Percentiles rank a stretch among this genome's conserved stretches.
Evolutionary conservation across 106 monocot species (phyloP).

Genomic region (Iris macrosiphon): DNA sequence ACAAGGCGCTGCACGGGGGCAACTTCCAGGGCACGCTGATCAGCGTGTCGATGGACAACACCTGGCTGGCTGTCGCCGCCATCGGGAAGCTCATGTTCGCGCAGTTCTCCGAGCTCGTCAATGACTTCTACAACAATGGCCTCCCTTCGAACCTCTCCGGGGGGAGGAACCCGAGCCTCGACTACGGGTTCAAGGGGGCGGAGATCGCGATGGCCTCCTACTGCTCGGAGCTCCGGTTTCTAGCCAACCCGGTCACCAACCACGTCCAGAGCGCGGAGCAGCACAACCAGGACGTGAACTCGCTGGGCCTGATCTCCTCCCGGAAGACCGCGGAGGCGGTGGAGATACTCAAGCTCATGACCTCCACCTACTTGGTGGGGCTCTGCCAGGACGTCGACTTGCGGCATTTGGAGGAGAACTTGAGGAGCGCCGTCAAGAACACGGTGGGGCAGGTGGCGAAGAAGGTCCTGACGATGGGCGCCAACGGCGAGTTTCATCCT

Average conservation of each 20-base stretch:
- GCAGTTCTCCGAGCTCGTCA: slow-evolving; percentile 70
- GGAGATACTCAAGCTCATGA: slow-evolving; percentile 59
- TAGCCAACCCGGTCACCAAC: slow-evolving; percentile 61
- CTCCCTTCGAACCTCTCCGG: slow-evolving; percentile 37
- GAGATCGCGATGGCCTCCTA: slow-evolving; percentile 75
- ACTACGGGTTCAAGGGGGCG: slow-evolving; percentile 63
- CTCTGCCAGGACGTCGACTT: slow-evolving; percentile 39
- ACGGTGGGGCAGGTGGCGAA: slow-evolving; percentile 36
- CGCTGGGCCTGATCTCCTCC: slow-evolving; percentile 49
- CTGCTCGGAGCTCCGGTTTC: slow-evolving; percentile 62
- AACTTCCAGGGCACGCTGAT: slow-evolving; percentile 59
- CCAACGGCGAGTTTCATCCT: slow-evolving; percentile 35
- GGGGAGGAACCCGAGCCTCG: slow-evolving; percentile 35
- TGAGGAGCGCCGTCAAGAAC: slow-evolving; percentile 34
- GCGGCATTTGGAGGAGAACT: slow-evolving; percentile 43
- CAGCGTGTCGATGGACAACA: slow-evolving; percentile 55
- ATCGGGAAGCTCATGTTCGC: slow-evolving; percentile 81
- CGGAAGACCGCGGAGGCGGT: slow-evolving; percentile 61
- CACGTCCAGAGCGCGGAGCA: slow-evolving; percentile 77
- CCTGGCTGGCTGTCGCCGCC: slow-evolving; percentile 40
- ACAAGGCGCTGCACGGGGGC: slow-evolving; percentile 36
- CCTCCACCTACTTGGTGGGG: slow-evolving; percentile 29
- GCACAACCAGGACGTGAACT: slow-evolving; percentile 79
- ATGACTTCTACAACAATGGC: slow-evolving; percentile 55
- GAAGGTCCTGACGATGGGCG: slow-evolving; percentile 24